These are phyloP conservation scores for Dissophora ornata DNA, from an alignment of 192 early-diverging fungal species.

Conservation along the genomic window DNA sequence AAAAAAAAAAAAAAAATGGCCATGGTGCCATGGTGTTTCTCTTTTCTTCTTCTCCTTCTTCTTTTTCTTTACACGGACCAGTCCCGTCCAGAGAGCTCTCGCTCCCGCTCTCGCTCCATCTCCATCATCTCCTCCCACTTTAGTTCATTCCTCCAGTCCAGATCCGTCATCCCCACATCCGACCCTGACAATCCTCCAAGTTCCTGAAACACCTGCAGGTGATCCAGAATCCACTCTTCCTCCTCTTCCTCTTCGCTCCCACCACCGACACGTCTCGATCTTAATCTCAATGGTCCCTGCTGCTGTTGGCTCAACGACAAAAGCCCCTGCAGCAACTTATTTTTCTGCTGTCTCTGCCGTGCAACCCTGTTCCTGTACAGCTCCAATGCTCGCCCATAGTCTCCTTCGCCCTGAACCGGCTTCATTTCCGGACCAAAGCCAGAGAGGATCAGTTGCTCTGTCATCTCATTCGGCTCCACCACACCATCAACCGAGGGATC, in stretches of 20 bases:
- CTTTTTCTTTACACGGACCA: too few species aligned
- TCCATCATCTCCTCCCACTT: constrained; percentile 51
- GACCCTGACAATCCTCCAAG: constrained; percentile 3
- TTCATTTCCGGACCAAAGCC: constrained; percentile 40
- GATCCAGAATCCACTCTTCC: constrained; percentile 16
- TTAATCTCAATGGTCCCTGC: background rate
- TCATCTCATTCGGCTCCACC: constrained; percentile 25
- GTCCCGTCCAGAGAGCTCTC: constrained; percentile 25
- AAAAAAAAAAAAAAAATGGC: too few species aligned
- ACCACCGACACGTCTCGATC: background rate
- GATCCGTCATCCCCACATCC: constrained; percentile 34
- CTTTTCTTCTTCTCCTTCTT: too few species aligned
- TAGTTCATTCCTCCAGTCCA: constrained; percentile 46
- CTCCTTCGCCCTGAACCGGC: constrained; percentile 30
- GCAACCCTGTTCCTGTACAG: constrained; percentile 37
- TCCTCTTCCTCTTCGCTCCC: background rate
- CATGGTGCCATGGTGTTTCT: too few species aligned
- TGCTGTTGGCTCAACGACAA: background rate
- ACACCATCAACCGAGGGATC: too few species aligned
- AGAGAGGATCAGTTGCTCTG: constrained; percentile 25
- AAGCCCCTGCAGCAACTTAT: constrained; percentile 22
- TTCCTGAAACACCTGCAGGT: constrained; percentile 8
- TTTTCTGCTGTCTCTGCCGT: constrained; percentile 32
- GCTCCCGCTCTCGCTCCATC: constrained; percentile 24
- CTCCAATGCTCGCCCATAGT: constrained; percentile 31